Evolutionary conservation across 805 yeast species (phyloP).

Genomic region (Sugiyamaella mastotermitis): DNA sequence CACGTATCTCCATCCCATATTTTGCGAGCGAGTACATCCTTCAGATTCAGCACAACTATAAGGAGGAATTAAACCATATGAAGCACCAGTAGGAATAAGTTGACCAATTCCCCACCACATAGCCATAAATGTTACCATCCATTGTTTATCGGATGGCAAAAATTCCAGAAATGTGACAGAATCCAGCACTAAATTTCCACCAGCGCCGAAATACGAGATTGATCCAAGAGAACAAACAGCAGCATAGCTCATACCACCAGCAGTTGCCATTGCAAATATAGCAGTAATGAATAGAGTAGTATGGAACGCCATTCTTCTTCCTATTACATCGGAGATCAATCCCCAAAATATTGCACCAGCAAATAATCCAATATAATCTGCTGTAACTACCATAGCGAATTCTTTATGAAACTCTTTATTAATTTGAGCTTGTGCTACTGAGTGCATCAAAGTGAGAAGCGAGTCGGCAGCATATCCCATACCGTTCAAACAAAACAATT

Average conservation of each 20-base stretch:
- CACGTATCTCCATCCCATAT: constrained; percentile 59
- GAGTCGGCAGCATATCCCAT: no score
- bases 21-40: constrained; percentile 40
- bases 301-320: constrained; percentile 48
- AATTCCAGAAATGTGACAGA: constrained; percentile 49
- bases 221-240: constrained; percentile 46
- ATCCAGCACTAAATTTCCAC: constrained; percentile 54
- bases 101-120: constrained; percentile 63
- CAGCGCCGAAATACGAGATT: constrained; percentile 42
- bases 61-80: constrained; percentile 52
- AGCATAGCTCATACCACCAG: constrained; percentile 45
- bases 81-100: constrained; percentile 43
- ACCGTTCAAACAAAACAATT: no score
- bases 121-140: constrained; percentile 48
- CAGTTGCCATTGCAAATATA: constrained; percentile 46
- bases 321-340: constrained; percentile 48
- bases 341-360: constrained; percentile 55
- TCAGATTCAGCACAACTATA: constrained; percentile 40
- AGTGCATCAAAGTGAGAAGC: constrained; percentile 43
- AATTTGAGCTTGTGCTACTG: constrained; percentile 41
- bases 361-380: constrained; percentile 46
- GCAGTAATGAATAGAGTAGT: constrained; percentile 43
- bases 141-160: constrained; percentile 46
- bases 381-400: constrained; percentile 41
- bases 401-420: constrained; percentile 41